A percentile compares a stretch with the other conserved stretches of the same genome.
Evolutionary conservation across 2,329 filamentous ascomycete genomes (phyloP).

Genomic region (Dryadomyces quercus-mongolicae): DNA sequence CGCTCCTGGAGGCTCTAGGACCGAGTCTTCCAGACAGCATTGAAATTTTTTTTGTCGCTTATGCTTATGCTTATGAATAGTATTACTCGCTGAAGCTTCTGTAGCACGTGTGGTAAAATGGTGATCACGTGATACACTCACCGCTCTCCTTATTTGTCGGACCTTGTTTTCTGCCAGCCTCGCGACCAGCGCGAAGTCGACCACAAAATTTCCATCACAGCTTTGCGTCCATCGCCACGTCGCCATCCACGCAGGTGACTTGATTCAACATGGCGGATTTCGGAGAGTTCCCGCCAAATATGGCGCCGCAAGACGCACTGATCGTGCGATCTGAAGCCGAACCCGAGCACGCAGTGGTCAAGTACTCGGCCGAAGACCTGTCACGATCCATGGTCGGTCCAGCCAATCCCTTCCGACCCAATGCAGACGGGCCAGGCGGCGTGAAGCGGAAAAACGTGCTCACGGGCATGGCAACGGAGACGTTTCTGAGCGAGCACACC

Average conservation of each 20-base stretch:
- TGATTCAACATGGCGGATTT: slow-evolving; percentile 42
- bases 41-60: too few species aligned
- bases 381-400: slow-evolving; percentile 55
- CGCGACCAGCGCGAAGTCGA: background rate
- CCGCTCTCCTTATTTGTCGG: background rate
- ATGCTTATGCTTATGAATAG: too few species aligned
- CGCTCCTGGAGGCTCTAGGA: too few species aligned
- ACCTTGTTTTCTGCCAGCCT: background rate
- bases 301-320: slow-evolving; percentile 52
- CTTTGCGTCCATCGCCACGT: background rate
- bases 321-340: slow-evolving; percentile 43
- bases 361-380: slow-evolving; percentile 62
- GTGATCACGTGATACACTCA: background rate
- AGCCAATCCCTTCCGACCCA: slow-evolving; percentile 58
- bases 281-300: slow-evolving; percentile 52
- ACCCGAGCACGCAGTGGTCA: slow-evolving; percentile 47
- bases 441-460: slow-evolving; percentile 67
- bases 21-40: too few species aligned
- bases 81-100: too few species aligned
- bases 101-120: background rate
- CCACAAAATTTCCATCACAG: background rate
- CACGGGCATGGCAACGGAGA: slow-evolving; percentile 81
- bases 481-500: slow-evolving; percentile 77
- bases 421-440: background rate
- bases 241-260: background rate